Conservation (phyloP, 2,329 filamentous ascomycete species). For the Pseudogymnoascus pannorum region DNA sequence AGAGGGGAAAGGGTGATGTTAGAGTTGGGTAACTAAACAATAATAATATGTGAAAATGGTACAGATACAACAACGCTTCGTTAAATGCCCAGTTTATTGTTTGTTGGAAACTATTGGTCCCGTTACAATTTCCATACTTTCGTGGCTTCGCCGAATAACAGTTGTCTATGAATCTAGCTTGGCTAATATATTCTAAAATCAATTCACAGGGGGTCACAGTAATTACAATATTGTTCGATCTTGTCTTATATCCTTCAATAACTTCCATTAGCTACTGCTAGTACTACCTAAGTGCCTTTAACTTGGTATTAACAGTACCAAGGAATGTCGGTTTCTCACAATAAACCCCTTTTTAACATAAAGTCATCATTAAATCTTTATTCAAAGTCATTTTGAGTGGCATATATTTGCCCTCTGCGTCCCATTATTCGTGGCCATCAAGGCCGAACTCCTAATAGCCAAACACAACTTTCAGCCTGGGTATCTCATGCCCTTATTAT, state of each 20-base stretch:
- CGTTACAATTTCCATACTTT: no score
- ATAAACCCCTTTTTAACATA: neutral
- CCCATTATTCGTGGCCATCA: neutral
- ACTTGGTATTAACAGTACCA: neutral
- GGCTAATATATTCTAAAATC: neutral
- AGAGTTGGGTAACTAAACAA: neutral
- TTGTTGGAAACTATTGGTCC: neutral
- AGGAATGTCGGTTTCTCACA: neutral
- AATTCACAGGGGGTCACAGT: neutral
- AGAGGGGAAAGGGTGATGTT: neutral
- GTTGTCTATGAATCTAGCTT: neutral
- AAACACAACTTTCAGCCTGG: neutral
- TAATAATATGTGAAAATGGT: neutral
- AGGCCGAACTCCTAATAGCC: neutral
- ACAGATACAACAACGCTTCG: neutral
- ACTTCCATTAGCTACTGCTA: neutral
- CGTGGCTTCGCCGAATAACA: neutral
- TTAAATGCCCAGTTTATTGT: neutral
- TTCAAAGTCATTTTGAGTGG: neutral
- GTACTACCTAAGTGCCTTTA: neutral
- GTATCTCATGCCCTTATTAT: slow-evolving; percentile 4
- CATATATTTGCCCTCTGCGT: slow-evolving; percentile 1
- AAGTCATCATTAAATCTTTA: neutral
- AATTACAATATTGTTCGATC: neutral
- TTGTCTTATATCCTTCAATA: neutral